Percentiles rank a stretch among this genome's conserved stretches.
These are phyloP conservation scores for Eurotiales sp. DNA, from an alignment of 2,329 filamentous ascomycete genomes.

Conservation along the genomic window DNA sequence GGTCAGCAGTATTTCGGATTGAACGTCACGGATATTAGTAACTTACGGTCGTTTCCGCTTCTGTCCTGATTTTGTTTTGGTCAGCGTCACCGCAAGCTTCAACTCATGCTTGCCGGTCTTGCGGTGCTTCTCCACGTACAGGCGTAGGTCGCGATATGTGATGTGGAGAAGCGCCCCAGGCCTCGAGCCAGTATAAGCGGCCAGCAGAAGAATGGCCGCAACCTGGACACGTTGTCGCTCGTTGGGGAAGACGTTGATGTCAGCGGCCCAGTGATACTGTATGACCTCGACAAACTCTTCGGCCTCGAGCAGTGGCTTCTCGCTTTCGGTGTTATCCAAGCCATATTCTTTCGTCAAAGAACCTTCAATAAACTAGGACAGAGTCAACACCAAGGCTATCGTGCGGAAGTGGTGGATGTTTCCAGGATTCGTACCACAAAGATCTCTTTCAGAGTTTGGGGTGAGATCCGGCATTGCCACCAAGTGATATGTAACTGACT, in stretches of 20 bases:
- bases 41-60: slow-evolving; percentile 15
- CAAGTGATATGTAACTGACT: slow-evolving; percentile 13
- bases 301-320: slow-evolving; percentile 15
- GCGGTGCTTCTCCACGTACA: slow-evolving; percentile 14
- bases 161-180: slow-evolving; percentile 10
- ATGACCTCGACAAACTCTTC: slow-evolving; percentile 15
- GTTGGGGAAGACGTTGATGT: slow-evolving; percentile 14
- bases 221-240: slow-evolving; percentile 12
- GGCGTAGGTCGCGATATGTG: slow-evolving; percentile 13
- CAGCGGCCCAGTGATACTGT: slow-evolving; percentile 12
- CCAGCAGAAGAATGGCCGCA: slow-evolving; percentile 14
- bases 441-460: slow-evolving; percentile 12
- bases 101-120: slow-evolving; percentile 12
- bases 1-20: not conserved
- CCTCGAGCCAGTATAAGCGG: slow-evolving; percentile 11
- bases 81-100: slow-evolving; percentile 9
- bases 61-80: slow-evolving; percentile 13
- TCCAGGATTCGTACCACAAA: slow-evolving; percentile 8
- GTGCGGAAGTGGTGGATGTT: not conserved
- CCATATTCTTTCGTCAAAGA: slow-evolving; percentile 14
- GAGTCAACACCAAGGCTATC: not conserved
- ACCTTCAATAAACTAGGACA: slow-evolving; percentile 14
- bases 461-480: slow-evolving; percentile 2
- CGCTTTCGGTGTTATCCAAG: slow-evolving; percentile 13
- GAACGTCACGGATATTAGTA: not conserved